Base-by-base conservation (phyloP, 768 basidiomycete species). In the Pleurotus cornucopiae region DNA sequence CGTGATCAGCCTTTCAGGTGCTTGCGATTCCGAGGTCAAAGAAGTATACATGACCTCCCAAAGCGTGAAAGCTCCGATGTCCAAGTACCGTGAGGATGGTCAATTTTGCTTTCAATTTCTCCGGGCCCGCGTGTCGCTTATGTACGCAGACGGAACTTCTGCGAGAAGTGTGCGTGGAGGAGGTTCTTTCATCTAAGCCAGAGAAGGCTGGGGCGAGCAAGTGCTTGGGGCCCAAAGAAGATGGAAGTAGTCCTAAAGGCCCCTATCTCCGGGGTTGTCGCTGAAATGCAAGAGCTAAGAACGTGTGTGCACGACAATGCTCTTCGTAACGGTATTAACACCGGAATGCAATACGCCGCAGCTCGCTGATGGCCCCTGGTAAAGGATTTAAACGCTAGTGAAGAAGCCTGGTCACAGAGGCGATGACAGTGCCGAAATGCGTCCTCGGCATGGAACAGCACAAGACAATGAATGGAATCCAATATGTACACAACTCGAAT, bases 101-200 rank as follows among this genome's bases (percentile, higher is more conserved):
- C n/a, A 21, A 44, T 34, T 34, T 34, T 34, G 30, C 30, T 34
- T 34, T 34, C 30, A 11, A 14, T 53, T 53, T 39, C 51, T 38
- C 51, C 51, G 51, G 51, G 39, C 51, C 51, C 51, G 39, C 23
- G 34, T 53, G 51, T 18, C 38, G 51, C 6, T 53, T 53, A 53
- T 53, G 51, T 41, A 53, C 39, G 18, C 51, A 53, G 34, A 34
- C 51, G 39, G 51, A 53, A 4, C 41, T 44, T 44, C 41, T 44
- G 41, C 41, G 41, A 44, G 20, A n/a, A 16, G n/a, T 44, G 6
- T 21, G 41, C 7, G 41, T 16, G 41, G 41, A 44, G 41, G 41
- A 18, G 6, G 20, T 44, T n/a, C 41, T 44, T 44, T 44, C n/a
- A 44, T 44, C n/a, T 44, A n/a, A 16, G n/a, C 41, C 41, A 6